Conservation (phyloP, 139 green algal species). For the Eudorina sp. region DNA sequence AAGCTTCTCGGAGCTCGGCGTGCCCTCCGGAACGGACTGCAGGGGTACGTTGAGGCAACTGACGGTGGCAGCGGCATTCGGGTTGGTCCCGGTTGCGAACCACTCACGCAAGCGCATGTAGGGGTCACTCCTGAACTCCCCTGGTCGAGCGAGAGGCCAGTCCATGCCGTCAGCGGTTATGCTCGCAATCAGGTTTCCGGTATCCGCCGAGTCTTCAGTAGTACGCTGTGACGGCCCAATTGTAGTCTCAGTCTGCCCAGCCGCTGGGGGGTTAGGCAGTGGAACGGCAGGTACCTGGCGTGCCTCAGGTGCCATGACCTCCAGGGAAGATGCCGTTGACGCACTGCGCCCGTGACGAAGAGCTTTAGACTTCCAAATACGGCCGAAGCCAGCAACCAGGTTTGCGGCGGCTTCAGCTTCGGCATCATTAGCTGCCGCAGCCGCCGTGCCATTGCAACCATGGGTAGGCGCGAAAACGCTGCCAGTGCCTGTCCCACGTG, state of each 20-base stretch:
- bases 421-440: not conserved
- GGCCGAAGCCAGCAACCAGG: not conserved
- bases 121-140: slow-evolving; percentile 3
- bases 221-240: not conserved
- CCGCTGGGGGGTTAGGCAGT: not conserved
- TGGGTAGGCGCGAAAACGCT: not conserved
- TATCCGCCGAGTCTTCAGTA: slow-evolving; percentile 19
- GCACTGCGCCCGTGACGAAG: not conserved
- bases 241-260: not conserved
- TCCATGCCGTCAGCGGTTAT: slow-evolving; percentile 22
- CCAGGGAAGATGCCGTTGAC: not conserved
- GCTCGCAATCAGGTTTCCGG: slow-evolving; percentile 11
- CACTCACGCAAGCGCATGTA: slow-evolving; percentile 40
- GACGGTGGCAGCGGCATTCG: not conserved
- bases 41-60: not conserved
- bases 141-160: not conserved
- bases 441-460: not conserved
- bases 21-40: slow-evolving; percentile 20
- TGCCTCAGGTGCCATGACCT: not conserved
- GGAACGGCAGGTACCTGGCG: not conserved
- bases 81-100: slow-evolving; percentile 5
- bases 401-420: too few species aligned
- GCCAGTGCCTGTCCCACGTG: not conserved
- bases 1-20: slow-evolving; percentile 12
- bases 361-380: slow-evolving; percentile 33